Base-by-base conservation (phyloP, 352 stramenopile genomes). In the Achlya hypogyna region DNA sequence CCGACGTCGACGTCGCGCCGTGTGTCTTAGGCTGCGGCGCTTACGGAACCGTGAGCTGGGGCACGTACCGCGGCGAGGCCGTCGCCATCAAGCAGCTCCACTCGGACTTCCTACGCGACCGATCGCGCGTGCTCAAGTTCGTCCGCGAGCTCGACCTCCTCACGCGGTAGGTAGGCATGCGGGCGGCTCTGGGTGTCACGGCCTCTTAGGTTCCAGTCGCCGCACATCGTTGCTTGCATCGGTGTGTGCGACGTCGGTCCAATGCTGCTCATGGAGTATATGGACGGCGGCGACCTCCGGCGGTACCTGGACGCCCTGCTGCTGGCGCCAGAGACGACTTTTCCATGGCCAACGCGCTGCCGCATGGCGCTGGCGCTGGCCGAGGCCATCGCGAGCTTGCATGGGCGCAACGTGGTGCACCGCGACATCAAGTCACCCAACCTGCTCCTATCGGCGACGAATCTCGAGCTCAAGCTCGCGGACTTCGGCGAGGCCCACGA, bases 261-360 rank as follows among this genome's bases (percentile, higher is more conserved):
- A 6, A 51, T 63, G 34, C 53, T 49, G 20, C 29, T 63, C 18
- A 49, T 40, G 20, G 60, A 67, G 29, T 67, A 56, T 35, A 67
- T 67, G 60, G 51, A 67, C 22, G 40, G 34, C 28, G 60, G 60
- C 27, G 60, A 67, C 38, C 43, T 67, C 1, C 40, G 45, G 18
- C n/a, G 32, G 28, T 4, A 40, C 25, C 40, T 67, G 12, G 60
- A 63, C 23, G 49, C 6, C 23, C 49, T 54, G 12, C 60, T 29
- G 14, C 20, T 14, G 18, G 29, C 22, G 6, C 49, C 23, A 25
- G 28, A 51, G 10, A 0, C 42, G 27, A 16, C n/a, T 31, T 49
- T 58, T 22, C 23, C 42, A 38, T 51, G 60, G 32, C 16, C 25
- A 28, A 67, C 40, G 31, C 51, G 32, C 29, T 67, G 45, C 22